These are phyloP conservation scores for Schwanniomyces pseudopolymorphus DNA, from an alignment of 805 yeast genomes.

Conservation along the genomic window DNA sequence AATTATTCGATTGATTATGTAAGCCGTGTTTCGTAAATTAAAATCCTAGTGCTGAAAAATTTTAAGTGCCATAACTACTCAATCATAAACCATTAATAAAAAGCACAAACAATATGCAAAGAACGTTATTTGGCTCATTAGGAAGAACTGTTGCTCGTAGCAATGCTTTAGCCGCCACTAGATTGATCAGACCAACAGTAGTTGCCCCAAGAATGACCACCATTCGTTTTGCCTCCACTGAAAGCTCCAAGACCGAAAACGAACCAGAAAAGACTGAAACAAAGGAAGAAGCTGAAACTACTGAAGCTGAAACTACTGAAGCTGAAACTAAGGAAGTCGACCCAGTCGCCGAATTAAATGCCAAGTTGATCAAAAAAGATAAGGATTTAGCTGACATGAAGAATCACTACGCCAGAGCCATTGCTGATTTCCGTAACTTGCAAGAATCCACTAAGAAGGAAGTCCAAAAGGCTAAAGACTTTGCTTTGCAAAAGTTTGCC, in stretches of 20 bases:
- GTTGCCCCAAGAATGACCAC: conserved; percentile 9
- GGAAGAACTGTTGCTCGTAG: conserved; percentile 15
- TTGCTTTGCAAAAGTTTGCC: conserved; percentile 89
- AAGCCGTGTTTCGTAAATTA: neutral
- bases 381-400: conserved; percentile 79
- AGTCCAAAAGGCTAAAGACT: conserved; percentile 81
- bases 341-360: conserved; percentile 38
- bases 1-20: neutral
- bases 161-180: conserved; percentile 10
- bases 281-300: conserved; percentile 7
- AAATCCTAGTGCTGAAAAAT: neutral
- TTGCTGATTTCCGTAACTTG: conserved; percentile 90
- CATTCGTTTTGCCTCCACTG: conserved; percentile 18
- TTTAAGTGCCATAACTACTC: neutral
- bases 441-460: conserved; percentile 90
- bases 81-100: neutral
- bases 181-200: conserved; percentile 13
- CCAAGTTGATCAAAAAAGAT: conserved; percentile 58
- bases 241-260: conserved; percentile 5
- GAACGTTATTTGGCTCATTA: conserved; percentile 21
- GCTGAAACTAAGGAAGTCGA: conserved; percentile 19
- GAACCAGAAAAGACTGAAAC: neutral
- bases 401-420: conserved; percentile 76
- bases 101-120: conserved; percentile 18
- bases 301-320: conserved; percentile 10